Conservation (phyloP, 2,329 filamentous ascomycete species). For the Fusarium sp. region DNA sequence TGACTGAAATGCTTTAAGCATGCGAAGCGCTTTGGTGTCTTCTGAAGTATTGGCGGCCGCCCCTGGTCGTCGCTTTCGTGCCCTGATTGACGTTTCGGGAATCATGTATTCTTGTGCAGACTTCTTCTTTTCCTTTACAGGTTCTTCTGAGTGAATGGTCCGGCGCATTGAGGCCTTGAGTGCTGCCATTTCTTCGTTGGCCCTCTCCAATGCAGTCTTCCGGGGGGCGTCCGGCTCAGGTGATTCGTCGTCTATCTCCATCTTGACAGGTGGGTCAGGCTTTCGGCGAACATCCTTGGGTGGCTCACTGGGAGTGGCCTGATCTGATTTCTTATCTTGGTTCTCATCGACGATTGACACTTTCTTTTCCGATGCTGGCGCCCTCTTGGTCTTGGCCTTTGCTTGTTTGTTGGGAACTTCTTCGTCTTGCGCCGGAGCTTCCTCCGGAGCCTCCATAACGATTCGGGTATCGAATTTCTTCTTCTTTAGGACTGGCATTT, state of each 20-base stretch:
- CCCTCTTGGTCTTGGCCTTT: constrained; percentile 50
- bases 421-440: constrained; percentile 54
- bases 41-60: constrained; percentile 65
- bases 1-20: constrained; percentile 83
- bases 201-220: constrained; percentile 72
- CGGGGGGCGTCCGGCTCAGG: constrained; percentile 49
- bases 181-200: constrained; percentile 83
- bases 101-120: constrained; percentile 80
- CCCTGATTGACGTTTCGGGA: constrained; percentile 75
- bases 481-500: constrained; percentile 75
- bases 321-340: constrained; percentile 9
- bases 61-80: constrained; percentile 75
- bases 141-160: constrained; percentile 62
- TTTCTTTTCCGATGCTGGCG: constrained; percentile 41
- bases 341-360: constrained; percentile 30
- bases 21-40: constrained; percentile 74
- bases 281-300: constrained; percentile 24
- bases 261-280: constrained; percentile 28
- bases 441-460: constrained; percentile 66
- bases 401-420: constrained; percentile 44
- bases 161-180: constrained; percentile 86
- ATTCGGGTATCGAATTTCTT: constrained; percentile 83
- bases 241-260: constrained; percentile 33
- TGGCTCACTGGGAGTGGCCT: constrained; percentile 1
- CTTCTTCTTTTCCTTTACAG: constrained; percentile 70